Evolutionary conservation across 2,329 filamentous ascomycete genomes (phyloP).

Genomic region (Didymosphaeria variabile): DNA sequence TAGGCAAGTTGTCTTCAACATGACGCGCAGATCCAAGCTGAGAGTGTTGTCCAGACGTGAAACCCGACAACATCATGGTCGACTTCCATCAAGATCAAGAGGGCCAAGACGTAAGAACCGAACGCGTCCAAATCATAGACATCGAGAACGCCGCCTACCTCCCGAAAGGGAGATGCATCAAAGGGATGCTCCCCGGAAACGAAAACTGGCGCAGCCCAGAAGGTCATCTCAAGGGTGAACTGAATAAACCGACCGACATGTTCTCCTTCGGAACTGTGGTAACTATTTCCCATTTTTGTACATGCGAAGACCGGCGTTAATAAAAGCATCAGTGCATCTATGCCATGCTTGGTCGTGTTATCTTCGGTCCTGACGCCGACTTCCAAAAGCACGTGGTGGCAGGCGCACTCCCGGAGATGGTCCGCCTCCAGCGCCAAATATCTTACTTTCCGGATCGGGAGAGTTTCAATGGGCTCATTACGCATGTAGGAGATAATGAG

Average conservation of each 20-base stretch:
- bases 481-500: conserved; percentile 46
- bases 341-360: conserved; percentile 31
- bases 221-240: conserved; percentile 33
- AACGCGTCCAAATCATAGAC: conserved; percentile 37
- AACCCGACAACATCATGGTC: conserved; percentile 43
- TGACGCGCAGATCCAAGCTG: conserved; percentile 9
- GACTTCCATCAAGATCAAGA: conserved; percentile 23
- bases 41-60: conserved; percentile 32
- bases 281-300: conserved; percentile 18
- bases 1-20: conserved; percentile 24
- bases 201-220: conserved; percentile 47
- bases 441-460: conserved; percentile 42
- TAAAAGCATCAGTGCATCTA: conserved; percentile 37
- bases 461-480: conserved; percentile 40
- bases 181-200: conserved; percentile 41
- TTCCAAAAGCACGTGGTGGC: conserved; percentile 27
- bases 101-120: conserved; percentile 22
- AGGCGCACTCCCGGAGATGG: conserved; percentile 33
- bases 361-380: conserved; percentile 39
- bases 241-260: conserved; percentile 42
- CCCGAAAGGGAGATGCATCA: conserved; percentile 40
- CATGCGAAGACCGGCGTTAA: background rate
- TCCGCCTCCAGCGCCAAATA: conserved; percentile 41
- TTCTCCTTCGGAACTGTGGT: conserved; percentile 43
- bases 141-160: conserved; percentile 49